These are phyloP conservation scores for Candida sanyiensis DNA, from an alignment of 805 yeast species.

Conservation along the genomic window DNA sequence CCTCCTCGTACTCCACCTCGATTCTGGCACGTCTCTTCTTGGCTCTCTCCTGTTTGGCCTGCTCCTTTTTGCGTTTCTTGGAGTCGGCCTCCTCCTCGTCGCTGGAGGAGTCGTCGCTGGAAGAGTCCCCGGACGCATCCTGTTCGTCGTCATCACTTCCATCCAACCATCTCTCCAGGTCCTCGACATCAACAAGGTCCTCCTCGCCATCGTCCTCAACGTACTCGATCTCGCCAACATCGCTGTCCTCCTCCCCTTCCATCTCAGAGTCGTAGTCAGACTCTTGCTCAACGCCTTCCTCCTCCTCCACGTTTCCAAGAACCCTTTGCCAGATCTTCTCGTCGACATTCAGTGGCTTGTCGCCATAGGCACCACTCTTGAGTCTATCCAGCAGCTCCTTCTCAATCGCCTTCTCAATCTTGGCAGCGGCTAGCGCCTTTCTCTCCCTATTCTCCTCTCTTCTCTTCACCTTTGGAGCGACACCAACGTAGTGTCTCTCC, in stretches of 20 bases:
- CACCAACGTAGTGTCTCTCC: slow-evolving; percentile 90
- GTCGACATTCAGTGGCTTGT: slow-evolving; percentile 94
- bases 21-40: slow-evolving; percentile 61
- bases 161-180: slow-evolving; percentile 81
- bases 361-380: slow-evolving; percentile 98
- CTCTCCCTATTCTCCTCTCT: slow-evolving; percentile 93
- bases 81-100: slow-evolving; percentile 31
- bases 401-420: slow-evolving; percentile 93
- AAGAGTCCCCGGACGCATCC: slow-evolving; percentile 28
- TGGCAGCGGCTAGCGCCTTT: slow-evolving; percentile 94
- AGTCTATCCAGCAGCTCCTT: slow-evolving; percentile 90
- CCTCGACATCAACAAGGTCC: slow-evolving; percentile 91
- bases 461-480: slow-evolving; percentile 89
- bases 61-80: slow-evolving; percentile 32
- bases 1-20: slow-evolving; percentile 83
- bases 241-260: slow-evolving; percentile 46
- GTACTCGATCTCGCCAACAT: slow-evolving; percentile 76
- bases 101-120: slow-evolving; percentile 30
- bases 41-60: slow-evolving; percentile 35
- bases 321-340: slow-evolving; percentile 95
- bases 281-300: slow-evolving; percentile 46
- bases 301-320: slow-evolving; percentile 74
- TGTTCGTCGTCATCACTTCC: slow-evolving; percentile 40
- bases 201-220: slow-evolving; percentile 89
- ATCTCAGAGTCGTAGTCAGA: slow-evolving; percentile 45